Base-by-base conservation (phyloP, 2,329 filamentous ascomycete species). In the Paramyrothecium sp. region DNA sequence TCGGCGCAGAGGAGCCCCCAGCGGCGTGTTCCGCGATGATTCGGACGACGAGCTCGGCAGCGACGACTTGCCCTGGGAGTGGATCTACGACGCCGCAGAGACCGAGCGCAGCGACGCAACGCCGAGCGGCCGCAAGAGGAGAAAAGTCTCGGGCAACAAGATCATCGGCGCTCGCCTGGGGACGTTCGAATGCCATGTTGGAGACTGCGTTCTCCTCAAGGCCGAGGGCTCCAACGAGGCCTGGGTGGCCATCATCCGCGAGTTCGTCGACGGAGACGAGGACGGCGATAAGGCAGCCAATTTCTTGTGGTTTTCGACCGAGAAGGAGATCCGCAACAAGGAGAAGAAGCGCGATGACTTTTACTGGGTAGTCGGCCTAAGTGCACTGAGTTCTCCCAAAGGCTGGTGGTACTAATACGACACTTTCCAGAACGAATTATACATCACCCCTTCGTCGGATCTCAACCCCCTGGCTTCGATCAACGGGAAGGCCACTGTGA, bases 291-390 rank as follows among this genome's bases (percentile, higher is more conserved):
- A 92, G 79, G 87, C 88, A 23, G 94, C 90, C 56, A 90, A 89
- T 61, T 95, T 99, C 69, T 89, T 97, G 82, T 99, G 95, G 95
- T 97, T 99, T 70, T 92, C 91, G 0, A 92, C 91, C 0, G 90
- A 96, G 66, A 90, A 89, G 67, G 94, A 98, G 74, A 91, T 97
- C 59, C 85, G 89, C 26, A 95, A 91, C 66, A 89, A 88, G 69
- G 84, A 86, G 57, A 94, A 91, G 75, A 96, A 95, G 76, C 82
- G 92, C 67, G 82, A 79, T 13, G 95, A 99, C 73, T 91, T 86
- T 58, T 73, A 96, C 54, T 85, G 85, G 68, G 86, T 90, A 77
- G 57, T 48, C 34, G 1, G 7, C n/a, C 26, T 30, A 44, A 44
- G 5, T 44, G 38, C 5, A 44, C 13, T 19, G 13, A 16, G 5